Evolutionary conservation across 225 moss, liverwort and hornwort species (phyloP).

Genomic region (Neckera pumila): DNA sequence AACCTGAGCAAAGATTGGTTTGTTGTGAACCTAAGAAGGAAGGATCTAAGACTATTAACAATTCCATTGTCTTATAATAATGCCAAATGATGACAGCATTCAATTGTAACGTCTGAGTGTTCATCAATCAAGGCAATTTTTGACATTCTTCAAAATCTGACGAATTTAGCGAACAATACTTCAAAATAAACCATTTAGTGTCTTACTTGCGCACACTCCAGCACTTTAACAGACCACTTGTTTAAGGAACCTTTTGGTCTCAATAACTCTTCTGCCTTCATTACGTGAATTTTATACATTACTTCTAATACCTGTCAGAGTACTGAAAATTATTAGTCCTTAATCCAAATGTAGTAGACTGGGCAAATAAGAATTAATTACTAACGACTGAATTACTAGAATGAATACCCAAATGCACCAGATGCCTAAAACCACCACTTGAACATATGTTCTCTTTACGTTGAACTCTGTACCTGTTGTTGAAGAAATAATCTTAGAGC

Average conservation of each 20-base stretch:
- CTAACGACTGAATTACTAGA: not conserved
- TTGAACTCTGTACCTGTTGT: not conserved
- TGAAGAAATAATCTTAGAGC: not conserved
- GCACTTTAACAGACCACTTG: constrained; percentile 10
- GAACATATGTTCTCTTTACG: not conserved
- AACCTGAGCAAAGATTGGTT: constrained; percentile 8
- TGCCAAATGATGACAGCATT: not conserved
- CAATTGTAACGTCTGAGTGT: not conserved
- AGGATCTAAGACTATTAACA: not conserved
- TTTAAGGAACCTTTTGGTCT: constrained; percentile 14
- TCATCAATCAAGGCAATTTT: not conserved
- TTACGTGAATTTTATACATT: constrained; percentile 7
- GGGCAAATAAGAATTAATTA: not conserved
- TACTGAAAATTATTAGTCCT: not conserved
- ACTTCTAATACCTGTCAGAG: constrained; percentile 18
- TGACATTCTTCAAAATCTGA: not conserved
- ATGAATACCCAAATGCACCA: not conserved
- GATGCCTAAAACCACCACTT: not conserved
- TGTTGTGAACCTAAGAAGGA: not conserved
- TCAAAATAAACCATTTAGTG: not conserved
- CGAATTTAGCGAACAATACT: not conserved
- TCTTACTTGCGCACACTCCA: constrained; percentile 25
- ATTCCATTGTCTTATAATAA: not conserved
- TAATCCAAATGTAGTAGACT: not conserved
- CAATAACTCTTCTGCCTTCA: constrained; percentile 16